Base-by-base conservation (phyloP, 768 basidiomycete species). In the Galerina marginata region DNA sequence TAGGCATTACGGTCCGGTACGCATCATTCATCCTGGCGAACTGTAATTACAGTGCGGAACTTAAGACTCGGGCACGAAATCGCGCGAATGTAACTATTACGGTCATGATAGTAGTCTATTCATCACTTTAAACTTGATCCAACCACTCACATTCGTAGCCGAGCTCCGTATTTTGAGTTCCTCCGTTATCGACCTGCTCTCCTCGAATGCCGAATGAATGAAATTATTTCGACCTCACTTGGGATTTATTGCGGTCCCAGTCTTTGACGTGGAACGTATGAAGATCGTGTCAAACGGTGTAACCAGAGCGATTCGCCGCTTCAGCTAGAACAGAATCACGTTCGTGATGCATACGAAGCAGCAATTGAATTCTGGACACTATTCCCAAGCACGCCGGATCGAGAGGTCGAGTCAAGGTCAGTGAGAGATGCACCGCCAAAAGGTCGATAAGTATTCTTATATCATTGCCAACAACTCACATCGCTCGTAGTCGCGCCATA, bases 61-160 rank as follows among this genome's bases (percentile, higher is more conserved):
- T 20, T 39, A 6, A 16, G 38, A 40, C 38, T 40, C 26, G 15
- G 9, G 20, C 15, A n/a, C 25, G 51, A 33, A 4, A 7, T 33
- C 38, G 51, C 51, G 51, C 39, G 38, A 52, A 39, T 52, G 37
- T 37, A 52, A 52, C 29, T 33, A 52, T 52, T 37, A 52, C 15
- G 38, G 39, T 40, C 39, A 9, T 33, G 12, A 20, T n/a, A 10
- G 5, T 12, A 26, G 38, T 39, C 51, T 25, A 52, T 42, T 16
- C 4, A 25, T 52, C 38, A 40, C 2, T 52, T 52, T 52, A 52
- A 39, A 2, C 51, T 52, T 36, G 4, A 15, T 3, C 23, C 2
- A 9, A 25, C 51, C 51, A 52, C 51, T 52, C 39, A 52, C 37
- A 25, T 10, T 40, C 39, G 38, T 23, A 11, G 4, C 25, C 38